Evolutionary conservation across 2,329 filamentous ascomycete genomes (phyloP).

Genomic region (Rhinocladiella similis): DNA sequence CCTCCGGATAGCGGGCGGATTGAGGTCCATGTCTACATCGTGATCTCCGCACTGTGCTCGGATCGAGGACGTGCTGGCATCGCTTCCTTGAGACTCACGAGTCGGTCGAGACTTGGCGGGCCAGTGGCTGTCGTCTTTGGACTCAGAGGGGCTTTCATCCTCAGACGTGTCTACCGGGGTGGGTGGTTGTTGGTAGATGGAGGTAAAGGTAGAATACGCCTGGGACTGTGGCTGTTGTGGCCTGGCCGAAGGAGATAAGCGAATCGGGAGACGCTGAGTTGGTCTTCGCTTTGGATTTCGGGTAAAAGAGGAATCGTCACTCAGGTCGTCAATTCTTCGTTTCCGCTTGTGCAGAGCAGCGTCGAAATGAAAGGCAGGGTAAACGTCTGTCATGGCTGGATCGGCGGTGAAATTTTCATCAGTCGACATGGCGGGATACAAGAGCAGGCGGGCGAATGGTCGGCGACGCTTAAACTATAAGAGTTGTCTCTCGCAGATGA

Average conservation of each 20-base stretch:
- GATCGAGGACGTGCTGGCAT: conserved; percentile 16
- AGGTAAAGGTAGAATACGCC: conserved; percentile 21
- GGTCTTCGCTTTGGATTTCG: conserved; percentile 18
- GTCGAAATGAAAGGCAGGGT: conserved; percentile 16
- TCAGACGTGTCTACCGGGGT: conserved; percentile 29
- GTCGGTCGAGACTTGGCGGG: conserved; percentile 1
- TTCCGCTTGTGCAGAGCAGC: conserved; percentile 20
- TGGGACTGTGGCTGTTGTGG: conserved; percentile 17
- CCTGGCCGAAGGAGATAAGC: conserved; percentile 18
- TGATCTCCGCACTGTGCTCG: conserved; percentile 6
- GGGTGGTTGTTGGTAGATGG: conserved; percentile 25
- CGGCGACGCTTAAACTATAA: too few relatives aligned
- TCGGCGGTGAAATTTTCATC: conserved; percentile 7
- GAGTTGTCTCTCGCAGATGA: conserved; percentile 8
- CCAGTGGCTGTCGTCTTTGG: conserved; percentile 8
- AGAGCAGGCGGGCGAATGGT: conserved; percentile 6
- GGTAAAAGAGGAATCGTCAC: conserved; percentile 4
- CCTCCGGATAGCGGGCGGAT: conserved; percentile 15
- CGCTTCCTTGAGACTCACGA: conserved; percentile 5
- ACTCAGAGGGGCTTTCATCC: conserved; percentile 21
- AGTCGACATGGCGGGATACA: conserved; percentile 10
- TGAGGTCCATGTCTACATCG: conserved; percentile 11
- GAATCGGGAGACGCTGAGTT: conserved; percentile 22
- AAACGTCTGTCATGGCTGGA: conserved; percentile 19
- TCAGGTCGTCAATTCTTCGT: conserved; percentile 8